Base-by-base conservation (phyloP, 768 basidiomycete species). In the Suillus occidentalis region DNA sequence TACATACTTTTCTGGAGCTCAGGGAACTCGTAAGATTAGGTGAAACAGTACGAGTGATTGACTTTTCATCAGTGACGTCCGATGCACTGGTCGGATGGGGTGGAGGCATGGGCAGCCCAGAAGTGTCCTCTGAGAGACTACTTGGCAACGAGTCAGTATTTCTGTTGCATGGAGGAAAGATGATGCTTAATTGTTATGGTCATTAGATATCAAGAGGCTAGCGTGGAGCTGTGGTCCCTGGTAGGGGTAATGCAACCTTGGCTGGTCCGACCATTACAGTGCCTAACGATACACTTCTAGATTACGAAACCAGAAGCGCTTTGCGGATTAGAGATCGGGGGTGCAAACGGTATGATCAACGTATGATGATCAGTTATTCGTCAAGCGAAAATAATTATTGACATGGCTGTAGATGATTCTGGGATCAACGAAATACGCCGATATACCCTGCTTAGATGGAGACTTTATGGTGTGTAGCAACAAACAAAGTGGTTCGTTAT, bases 11-110 rank as follows among this genome's bases (percentile, higher is more conserved):
- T 68, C 72, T 88, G 4, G 81, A 81, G 68, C 75, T 81, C 9
- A 78, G 85, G 43, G 84, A 88, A 67, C 78, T 86, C 65, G 73
- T 88, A 1, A 79, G 87, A 5, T 75, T 78, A 28, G 88, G 87
- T 6, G 76, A 77, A 6, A 69, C 69, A 5, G 77, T 86, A 57
- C 77, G 80, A 20, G 79, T 86, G 12, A 69, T 86, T 25, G 84
- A 86, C 65, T 69, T 82, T 16, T 72, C 75, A 12, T 76, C 78
- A 49, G 73, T 87, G 8, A 43, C 73, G 0, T 77, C 81, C 28
- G 82, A 84, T 42, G 82, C 80, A 3, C 45, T 80, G 25, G 71
- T 82, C 28, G 75, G 77, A 18, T 79, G 77, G 68, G 80, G 80
- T 25, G 81, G 81, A 6, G 72, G 72, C 10, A 76, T 86, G 76